Evolutionary conservation across 495 filamentous ascomycete genomes (phyloP), one percentile per base, ranked within the genome.

Genomic region (Acidomyces sp.): DNA sequence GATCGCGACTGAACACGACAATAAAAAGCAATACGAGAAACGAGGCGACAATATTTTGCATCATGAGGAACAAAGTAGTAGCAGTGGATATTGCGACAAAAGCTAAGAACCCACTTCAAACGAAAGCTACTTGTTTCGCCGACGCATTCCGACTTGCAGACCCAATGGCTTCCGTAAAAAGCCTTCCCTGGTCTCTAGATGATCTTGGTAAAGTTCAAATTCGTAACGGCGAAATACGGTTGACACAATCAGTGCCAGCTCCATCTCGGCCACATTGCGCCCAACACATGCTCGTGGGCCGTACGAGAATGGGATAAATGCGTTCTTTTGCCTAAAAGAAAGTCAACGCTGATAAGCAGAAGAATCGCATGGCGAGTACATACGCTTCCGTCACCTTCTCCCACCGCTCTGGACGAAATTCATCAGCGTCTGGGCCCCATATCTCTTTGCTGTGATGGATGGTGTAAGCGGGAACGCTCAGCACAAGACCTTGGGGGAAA

Each of bases 251-350:
- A 87, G 68, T 46, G 78, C 75, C 62, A 94, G 66, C 57, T 93
- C 86, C 85, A 94, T 92, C 70, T 93, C 86, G 0, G 86, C 86
- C 15, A 94, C 80, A 55, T 87, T 90, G 34, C 83, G 59, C 0
- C 85, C 85, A 12, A 93, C 82, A 48, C 85, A 93, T 4, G 78
- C 71, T 13, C 85, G 61, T 1, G 86, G 85, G 0, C 86, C 86
- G 34, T 81, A 71, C 44, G 72, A 78, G 57, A 94, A 94, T 0
- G 86, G 86, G 36, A 94, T 70, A 48, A 94, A 94, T 0, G 79
- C 78, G 13, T 68, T 69, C 61, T 84, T 85, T 53, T 87, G 83
- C 32, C 68, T 62, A 13, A 73, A 13, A 43, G 42, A 34, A 41
- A 4, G 75, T 85, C 5, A 77, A n/a, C n/a, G 46, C 4, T 55